phyloP scores from a whole-genome alignment of 2,329 filamentous ascomycete species.

The Aphanocladium album region DNA sequence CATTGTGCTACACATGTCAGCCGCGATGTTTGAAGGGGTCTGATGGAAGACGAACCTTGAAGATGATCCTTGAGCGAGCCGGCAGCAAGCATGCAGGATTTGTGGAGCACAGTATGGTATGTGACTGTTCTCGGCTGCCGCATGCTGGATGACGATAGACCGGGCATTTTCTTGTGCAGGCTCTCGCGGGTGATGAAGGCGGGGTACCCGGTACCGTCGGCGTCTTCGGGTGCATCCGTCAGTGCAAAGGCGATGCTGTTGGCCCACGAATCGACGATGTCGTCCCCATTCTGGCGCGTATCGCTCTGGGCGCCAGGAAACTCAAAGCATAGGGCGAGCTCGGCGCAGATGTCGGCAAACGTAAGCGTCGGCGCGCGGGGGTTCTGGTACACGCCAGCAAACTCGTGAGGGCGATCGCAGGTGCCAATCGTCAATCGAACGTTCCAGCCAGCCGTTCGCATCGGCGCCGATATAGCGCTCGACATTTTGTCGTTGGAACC shows the following conservation, averaged over 20 bases:
- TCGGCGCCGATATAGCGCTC: background rate
- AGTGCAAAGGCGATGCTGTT: background rate
- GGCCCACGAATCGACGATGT: background rate
- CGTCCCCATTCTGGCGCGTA: background rate
- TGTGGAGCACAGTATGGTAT: background rate
- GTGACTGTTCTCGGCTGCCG: background rate
- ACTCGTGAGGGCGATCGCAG: background rate
- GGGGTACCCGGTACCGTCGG: background rate
- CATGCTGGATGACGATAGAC: background rate
- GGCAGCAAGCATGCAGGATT: background rate
- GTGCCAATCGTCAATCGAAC: background rate
- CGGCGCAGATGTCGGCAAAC: background rate
- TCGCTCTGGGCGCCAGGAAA: background rate
- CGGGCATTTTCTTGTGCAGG: background rate
- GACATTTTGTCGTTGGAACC: no score
- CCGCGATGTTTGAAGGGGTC: background rate
- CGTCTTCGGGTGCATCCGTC: background rate
- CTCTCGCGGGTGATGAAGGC: background rate
- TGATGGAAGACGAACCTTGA: background rate
- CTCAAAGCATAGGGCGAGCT: background rate
- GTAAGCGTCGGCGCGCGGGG: background rate
- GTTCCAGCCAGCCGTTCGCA: background rate
- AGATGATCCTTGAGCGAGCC: background rate
- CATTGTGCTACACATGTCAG: background rate
- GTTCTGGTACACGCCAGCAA: background rate